Base-by-base conservation (phyloP, 768 basidiomycete genomes). In the Tremella yokohamensis region DNA sequence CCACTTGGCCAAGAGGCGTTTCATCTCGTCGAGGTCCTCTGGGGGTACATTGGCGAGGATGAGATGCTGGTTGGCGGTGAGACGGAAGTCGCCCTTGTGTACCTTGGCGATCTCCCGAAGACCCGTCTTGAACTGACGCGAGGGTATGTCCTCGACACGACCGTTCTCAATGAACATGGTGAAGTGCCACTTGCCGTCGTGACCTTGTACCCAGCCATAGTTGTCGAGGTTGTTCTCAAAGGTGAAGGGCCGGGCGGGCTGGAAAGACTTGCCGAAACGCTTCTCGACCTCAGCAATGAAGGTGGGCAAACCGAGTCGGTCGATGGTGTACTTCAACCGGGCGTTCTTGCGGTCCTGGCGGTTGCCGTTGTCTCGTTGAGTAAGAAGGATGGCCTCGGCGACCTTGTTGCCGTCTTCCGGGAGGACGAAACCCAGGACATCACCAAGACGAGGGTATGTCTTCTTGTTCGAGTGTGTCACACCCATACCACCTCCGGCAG, bases 391-490 rank as follows among this genome's bases (percentile, higher is more conserved):
- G 74, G 88, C 87, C 80, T 99, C 93, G 8, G 92, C 92, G 3
- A 94, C 87, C 58, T 83, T 80, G 68, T 83, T 82, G 53, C 89
- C 92, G 72, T 98, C 87, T 52, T 92, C 90, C 4, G 84, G 79
- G 1, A 87, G 89, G 69, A 90, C 91, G 82, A 98, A 99, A 51
- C 96, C 96, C 61, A 99, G 83, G 48, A 96, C 78, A 68, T 87
- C 86, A 25, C 84, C 91, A 45, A 86, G 77, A 52, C 96, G 87
- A 47, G 96, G 96, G 75, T 98, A 98, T 0, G 96, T 99, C 81
- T 96, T 93, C 81, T 97, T 98, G 82, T 90, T 94, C 34, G 91
- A 91, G 68, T 98, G 94, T 0, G 96, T 98, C 44, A 97, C 96
- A 77, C 96, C 96, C 96, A 99, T 99, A 49, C 96, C 96, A 66